Conservation (phyloP, 2,329 filamentous ascomycete genomes). For the Helotiales sp. region DNA sequence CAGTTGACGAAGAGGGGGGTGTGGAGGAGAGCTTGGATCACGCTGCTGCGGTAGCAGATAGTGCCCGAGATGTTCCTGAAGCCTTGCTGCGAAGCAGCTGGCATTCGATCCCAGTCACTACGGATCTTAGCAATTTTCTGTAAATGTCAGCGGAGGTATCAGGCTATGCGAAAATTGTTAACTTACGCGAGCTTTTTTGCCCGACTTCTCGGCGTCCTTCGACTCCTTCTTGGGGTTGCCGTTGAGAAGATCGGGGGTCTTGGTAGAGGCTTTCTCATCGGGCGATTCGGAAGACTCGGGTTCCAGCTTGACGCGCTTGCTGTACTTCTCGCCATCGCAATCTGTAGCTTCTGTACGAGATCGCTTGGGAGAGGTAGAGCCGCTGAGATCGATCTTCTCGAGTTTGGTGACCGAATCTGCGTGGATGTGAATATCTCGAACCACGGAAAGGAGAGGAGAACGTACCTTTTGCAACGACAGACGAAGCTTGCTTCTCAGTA, state of each 20-base stretch:
- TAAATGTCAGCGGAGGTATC: neutral
- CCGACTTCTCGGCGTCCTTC: neutral
- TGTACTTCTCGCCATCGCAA: neutral
- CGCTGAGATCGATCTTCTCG: neutral
- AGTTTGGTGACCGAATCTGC: neutral
- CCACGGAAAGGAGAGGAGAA: neutral
- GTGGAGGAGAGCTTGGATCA: constrained; percentile 45
- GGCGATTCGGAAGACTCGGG: neutral
- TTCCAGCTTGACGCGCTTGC: constrained; percentile 2
- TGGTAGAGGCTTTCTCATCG: neutral
- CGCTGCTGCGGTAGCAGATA: constrained; percentile 43
- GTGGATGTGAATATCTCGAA: neutral
- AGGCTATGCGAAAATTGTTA: neutral
- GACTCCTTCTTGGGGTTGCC: neutral
- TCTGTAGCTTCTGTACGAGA: neutral
- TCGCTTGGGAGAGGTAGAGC: neutral
- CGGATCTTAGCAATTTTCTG: constrained; percentile 2
- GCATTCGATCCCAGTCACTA: constrained; percentile 29
- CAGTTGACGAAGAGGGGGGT: constrained; percentile 43
- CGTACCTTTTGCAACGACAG: neutral
- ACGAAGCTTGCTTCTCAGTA: neutral
- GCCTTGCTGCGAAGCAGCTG: constrained; percentile 35
- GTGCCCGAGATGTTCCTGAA: constrained; percentile 38
- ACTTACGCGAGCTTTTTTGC: neutral
- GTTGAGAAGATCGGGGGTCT: neutral